Base-by-base conservation (phyloP, 2,329 filamentous ascomycete genomes). In the Immersiporthe knoxdaviesiana region DNA sequence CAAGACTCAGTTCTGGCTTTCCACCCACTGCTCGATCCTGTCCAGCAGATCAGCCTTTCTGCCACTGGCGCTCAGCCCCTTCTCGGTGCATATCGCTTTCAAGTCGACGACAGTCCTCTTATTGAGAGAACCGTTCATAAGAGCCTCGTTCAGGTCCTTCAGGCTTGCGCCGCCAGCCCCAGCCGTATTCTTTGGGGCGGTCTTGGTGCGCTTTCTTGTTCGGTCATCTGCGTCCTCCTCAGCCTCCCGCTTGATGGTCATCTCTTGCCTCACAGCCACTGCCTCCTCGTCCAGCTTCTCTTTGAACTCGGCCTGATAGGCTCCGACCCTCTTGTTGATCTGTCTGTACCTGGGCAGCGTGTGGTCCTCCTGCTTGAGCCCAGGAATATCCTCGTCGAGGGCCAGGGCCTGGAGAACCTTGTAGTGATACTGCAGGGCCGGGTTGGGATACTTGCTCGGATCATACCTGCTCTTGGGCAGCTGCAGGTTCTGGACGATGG, bases 361-460 rank as follows among this genome's bases (percentile, higher is more conserved):
- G 72, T 91, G 90, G 76, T 99, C 96, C 18, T 88, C 84, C 2
- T 81, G 80, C 1, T 81, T 80, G 63, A 90, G 87, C 27, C 92
- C 90, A 0, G 94, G 94, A 1, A 97, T 82, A 73, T 97, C 94
- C 77, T 99, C 96, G 47, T 97, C 94, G 0, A 99, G 84, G 0
- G 96, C 96, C 68, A 97, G 85, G 8, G 92, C 91, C 80, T 99
- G 96, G 0, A 99, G 83, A 60, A 99, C 97, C 71, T 89, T 91
- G 83, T 98, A 99, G 81, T 98, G 96, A 94, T 95, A 99, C 80
- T 99, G 96, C 32, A 99, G 84, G 11, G 92, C 87, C 12, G 94
- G 94, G 72, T 99, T 99, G 0, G 96, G 93, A 75, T 97, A 98
- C 76, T 91, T 96, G 1, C 84, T 83, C 1, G 95, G 94, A 73